Evolutionary conservation across 257 asterid species (phyloP), one percentile per base, ranked within the genome.

Genomic region (Hygrophila difformis): DNA sequence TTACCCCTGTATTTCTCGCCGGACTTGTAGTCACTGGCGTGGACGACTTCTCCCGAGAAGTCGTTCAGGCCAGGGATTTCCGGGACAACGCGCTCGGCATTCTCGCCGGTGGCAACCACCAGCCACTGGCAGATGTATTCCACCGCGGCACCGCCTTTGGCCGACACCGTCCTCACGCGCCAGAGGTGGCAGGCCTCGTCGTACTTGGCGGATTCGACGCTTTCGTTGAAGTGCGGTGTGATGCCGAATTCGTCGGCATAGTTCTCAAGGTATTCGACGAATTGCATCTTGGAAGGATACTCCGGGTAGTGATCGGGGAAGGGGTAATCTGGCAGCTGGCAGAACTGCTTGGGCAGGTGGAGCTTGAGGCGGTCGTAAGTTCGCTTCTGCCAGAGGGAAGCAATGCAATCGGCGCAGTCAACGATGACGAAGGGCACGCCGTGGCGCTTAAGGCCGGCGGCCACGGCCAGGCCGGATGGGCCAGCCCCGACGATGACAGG

Each of bases 381-480:
- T 1, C 83, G 56, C n/a, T 87, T 83, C 36, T 87, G 88, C 97
- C 97, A 87, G 7, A 87, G 62, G 4, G 97, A 83, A 0, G 97
- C 97, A 62, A 83, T 78, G 84, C 95, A 87, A 47, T 80, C 87
- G 18, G 87, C 60, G 13, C 88, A 65, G 36, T 87, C 97, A 1
- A 87, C 51, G 49, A 87, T 47, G 0, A 87, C 83, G 54, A 56
- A 80, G 0, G 97, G 93, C 15, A 84, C 75, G 23, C 87, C 87
- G 23, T 80, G 79, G 21, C 71, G 74, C 47, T 63, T 64, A 0
- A 87, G 70, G 53, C 97, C 91, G 11, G 94, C 94, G 15, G 92
- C 97, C 9, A 87, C 97, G 1, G 97, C 97, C 17, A 87, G 69
- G 14, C 97, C 97, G 0, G 97, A 87, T 5, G 95, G 97, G 23